Base-by-base conservation (phyloP, 495 filamentous ascomycete genomes). In the Antarctomyces pellizariae region DNA sequence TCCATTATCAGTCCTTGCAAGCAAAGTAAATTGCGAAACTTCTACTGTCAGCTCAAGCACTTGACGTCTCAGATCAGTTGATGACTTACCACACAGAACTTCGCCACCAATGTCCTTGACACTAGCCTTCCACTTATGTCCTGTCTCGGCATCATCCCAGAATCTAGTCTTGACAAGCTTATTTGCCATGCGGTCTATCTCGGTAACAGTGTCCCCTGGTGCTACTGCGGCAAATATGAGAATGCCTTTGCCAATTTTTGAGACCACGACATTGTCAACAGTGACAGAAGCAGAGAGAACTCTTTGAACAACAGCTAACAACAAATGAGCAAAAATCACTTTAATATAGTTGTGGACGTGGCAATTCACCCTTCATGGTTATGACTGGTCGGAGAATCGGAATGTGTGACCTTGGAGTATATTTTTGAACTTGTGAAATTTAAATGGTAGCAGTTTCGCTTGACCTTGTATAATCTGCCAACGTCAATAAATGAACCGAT, bases 1-100 rank as follows among this genome's bases (percentile, higher is more conserved):
- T 34, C 84, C 84, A 48, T 93, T 95, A 46, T 82, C 91, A 18
- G 80, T 78, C 24, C 71, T 72, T 28, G 77, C 89, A 21, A 84
- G 68, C 17, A 99, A 67, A 7, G 89, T 99, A 42, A 99, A 99
- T 49, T 99, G 89, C 5, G 89, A 93, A n/a, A 99, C 89, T 83
- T 44, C 23, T 13, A 28, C 11, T 17, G 19, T 33, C 19, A 41
- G 24, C 21, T 21, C 7, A 7, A 6, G 10, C 6, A 33, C 16
- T 24, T 13, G 14, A 14, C 13, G 12, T 9, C 13, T 24, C 18
- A 22, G 3, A 23, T 13, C 2, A 24, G 19, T 11, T 25, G 18
- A 4, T 20, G 22, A 47, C 67, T 31, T 57, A 90, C 80, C 78
- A 43, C 82, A 91, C 2, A 99, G 67, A 7, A 99, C 59, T 46